Percentiles rank a stretch among this genome's conserved stretches.
These are phyloP conservation scores for Globisporangium middletonii DNA, from an alignment of 352 stramenopile genomes.

Conservation along the genomic window DNA sequence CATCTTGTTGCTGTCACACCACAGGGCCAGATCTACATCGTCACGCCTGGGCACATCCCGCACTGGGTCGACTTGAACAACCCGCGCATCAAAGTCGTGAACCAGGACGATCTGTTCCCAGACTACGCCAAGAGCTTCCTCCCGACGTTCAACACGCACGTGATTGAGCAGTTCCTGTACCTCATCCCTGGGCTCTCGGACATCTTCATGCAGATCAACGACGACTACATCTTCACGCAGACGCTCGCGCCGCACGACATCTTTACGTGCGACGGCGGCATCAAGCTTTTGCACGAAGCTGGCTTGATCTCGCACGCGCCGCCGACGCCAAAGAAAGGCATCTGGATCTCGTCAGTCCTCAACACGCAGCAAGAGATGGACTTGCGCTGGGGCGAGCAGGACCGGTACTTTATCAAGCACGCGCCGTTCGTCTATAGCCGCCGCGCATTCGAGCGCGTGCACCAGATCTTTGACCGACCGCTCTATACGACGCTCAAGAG, in stretches of 20 bases:
- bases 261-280: constrained; percentile 84
- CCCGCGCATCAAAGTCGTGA: constrained; percentile 78
- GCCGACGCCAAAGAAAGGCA: constrained; percentile 73
- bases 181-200: constrained; percentile 81
- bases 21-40: constrained; percentile 79
- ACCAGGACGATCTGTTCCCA: constrained; percentile 85
- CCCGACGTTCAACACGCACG: constrained; percentile 85
- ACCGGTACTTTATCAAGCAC: constrained; percentile 87
- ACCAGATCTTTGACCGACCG: constrained; percentile 83
- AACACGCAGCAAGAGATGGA: constrained; percentile 89
- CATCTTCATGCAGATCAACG: constrained; percentile 88
- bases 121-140: constrained; percentile 76
- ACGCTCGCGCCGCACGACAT: constrained; percentile 77
- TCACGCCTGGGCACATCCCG: constrained; percentile 76
- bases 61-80: constrained; percentile 80
- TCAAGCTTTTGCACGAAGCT: constrained; percentile 71
- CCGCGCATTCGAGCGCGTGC: constrained; percentile 76
- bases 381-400: constrained; percentile 65
- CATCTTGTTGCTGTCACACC: not conserved
- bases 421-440: constrained; percentile 85
- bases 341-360: constrained; percentile 84
- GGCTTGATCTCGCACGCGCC: constrained; percentile 72
- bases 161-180: constrained; percentile 89
- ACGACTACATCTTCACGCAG: constrained; percentile 87
- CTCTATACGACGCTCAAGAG: constrained; percentile 81